phyloP scores from a whole-genome alignment of 306 rosid genomes.

The Dalbergia cultrata region DNA sequence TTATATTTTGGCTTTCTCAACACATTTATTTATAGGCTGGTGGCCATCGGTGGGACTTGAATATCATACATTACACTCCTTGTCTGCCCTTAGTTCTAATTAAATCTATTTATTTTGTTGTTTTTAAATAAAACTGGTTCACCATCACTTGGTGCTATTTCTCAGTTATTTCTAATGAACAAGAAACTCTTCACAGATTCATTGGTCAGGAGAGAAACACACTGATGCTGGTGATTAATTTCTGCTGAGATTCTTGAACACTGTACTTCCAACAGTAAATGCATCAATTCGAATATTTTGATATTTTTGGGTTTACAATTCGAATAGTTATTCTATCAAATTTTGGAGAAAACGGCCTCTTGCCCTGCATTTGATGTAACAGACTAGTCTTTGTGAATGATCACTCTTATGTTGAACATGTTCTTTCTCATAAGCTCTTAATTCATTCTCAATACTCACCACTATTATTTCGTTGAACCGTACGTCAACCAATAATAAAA shows the following conservation, averaged over 20 bases:
- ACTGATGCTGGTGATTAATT: not conserved
- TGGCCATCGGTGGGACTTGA: not conserved
- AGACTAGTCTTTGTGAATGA: not conserved
- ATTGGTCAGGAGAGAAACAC: constrained; percentile 8
- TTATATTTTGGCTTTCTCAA: not conserved
- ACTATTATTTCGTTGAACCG: not conserved
- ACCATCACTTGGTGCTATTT: not conserved
- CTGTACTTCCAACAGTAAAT: not conserved
- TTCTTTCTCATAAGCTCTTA: not conserved
- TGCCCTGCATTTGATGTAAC: not conserved
- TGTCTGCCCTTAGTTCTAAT: not conserved
- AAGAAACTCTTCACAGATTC: not conserved
- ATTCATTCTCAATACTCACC: constrained; percentile 28
- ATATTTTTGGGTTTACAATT: too few relatives aligned
- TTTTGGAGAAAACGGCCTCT: not conserved
- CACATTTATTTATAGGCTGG: not conserved
- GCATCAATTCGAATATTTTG: not conserved
- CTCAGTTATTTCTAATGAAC: not conserved
- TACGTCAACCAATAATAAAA: not conserved
- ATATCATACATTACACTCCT: not conserved
- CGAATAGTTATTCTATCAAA: not conserved
- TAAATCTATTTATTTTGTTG: not conserved
- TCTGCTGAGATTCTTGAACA: constrained; percentile 23
- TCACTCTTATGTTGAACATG: constrained; percentile 5
- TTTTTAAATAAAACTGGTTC: not conserved